These are phyloP conservation scores for Bacterosira constricta DNA, from an alignment of 108 stramenopile species.

Conservation along the genomic window DNA sequence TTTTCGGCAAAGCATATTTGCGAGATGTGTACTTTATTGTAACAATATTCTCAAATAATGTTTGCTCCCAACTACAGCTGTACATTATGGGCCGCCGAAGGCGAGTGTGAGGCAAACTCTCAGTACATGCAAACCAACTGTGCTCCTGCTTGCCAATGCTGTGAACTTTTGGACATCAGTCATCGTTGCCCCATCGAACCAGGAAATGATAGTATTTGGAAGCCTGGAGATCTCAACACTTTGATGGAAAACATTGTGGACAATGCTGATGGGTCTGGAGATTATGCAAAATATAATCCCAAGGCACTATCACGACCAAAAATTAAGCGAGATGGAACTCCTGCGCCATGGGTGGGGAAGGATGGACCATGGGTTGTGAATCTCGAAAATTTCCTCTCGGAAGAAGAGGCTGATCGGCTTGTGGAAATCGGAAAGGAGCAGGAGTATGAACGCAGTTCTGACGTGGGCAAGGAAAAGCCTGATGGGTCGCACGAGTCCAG, in stretches of 20 bases:
- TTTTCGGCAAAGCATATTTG: constrained; percentile 2
- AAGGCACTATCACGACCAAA: constrained; percentile 64
- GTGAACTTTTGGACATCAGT: constrained; percentile 49
- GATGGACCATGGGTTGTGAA: constrained; percentile 82
- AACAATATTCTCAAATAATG: too few species aligned
- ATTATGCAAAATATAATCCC: constrained; percentile 55
- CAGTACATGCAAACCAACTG: constrained; percentile 55
- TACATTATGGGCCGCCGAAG: constrained; percentile 50
- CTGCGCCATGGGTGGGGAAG: constrained; percentile 25
- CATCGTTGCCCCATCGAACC: constrained; percentile 46
- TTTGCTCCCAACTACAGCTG: constrained; percentile 26
- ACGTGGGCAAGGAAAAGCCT: constrained; percentile 65
- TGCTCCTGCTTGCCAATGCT: constrained; percentile 33
- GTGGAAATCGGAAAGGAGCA: constrained; percentile 57
- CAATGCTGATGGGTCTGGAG: constrained; percentile 67
- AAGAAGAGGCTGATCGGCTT: constrained; percentile 64
- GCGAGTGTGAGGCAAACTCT: constrained; percentile 57
- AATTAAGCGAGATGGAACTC: constrained; percentile 31
- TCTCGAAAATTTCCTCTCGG: constrained; percentile 74
- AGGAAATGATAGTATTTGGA: constrained; percentile 53
- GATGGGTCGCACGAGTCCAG: constrained; percentile 65
- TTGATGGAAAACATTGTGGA: constrained; percentile 72
- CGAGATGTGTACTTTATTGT: constrained; percentile 25
- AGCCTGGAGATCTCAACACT: constrained; percentile 70
- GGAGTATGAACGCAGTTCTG: constrained; percentile 53